Evolutionary conservation across 352 stramenopile genomes (phyloP), one percentile per base, ranked within the genome.

Genomic region (Bremia lactucae): DNA sequence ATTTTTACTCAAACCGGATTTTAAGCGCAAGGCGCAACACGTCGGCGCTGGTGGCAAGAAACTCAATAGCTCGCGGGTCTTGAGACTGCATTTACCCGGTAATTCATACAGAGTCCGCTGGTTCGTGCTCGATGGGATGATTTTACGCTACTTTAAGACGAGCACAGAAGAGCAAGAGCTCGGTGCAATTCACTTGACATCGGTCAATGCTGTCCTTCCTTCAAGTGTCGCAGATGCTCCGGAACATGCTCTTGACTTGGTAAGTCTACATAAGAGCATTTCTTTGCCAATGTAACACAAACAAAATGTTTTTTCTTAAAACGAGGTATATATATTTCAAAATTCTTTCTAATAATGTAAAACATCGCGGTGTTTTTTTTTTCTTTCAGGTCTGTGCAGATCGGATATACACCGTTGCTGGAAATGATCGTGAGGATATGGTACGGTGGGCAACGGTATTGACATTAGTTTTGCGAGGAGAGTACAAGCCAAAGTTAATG

Each of bases 401-500:
- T 50, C 71, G 81, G 42, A 93, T 93, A 46, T 93, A 93, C 53
- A 93, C 81, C 0, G 70, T 93, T 11, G 81, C 81, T 11, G 81
- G 75, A 13, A 89, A 85, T 49, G 77, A 87, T 40, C 58, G 81
- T 13, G 81, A 93, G 44, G 81, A 93, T 52, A 91, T 93, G 78
- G 81, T 93, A 33, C 81, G 81, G 45, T 93, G 81, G 81, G 81
- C 81, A 16, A 91, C 79, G 0, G 81, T 93, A 15, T 45, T 93
- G 23, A 93, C 81, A 40, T 62, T 91, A 6, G 81, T 93, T 60
- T 67, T 88, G 57, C 40, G 68, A 29, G 31, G 20, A 13, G 80
- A 93, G 46, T 93, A 93, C 55, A 87, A 90, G 41, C 80, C 80
- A 6, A 93, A 93, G 61, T 49, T 90, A n/a, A 93, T 93, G 80